Conservation (phyloP, 2,329 filamentous ascomycete genomes). For the Tolypocladium album region DNA sequence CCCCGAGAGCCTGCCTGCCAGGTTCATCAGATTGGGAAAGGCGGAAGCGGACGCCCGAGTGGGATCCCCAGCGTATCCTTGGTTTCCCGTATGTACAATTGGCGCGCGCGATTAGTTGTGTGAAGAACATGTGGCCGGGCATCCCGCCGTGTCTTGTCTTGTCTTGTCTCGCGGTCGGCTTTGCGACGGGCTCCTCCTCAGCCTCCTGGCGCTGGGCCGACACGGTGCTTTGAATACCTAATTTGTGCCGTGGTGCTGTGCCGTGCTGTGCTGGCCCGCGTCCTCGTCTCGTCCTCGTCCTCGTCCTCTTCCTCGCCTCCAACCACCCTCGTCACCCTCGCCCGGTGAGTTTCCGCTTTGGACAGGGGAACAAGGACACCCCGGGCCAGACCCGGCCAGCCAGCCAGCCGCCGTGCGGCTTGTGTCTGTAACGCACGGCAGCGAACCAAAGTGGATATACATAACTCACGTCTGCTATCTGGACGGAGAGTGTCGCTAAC, state of each 20-base stretch:
- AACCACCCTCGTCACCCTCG: neutral
- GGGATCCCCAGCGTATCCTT: neutral
- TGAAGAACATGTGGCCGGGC: neutral
- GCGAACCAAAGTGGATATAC: neutral
- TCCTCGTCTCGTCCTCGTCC: no score
- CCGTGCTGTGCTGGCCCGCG: neutral
- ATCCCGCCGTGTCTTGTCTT: slow-evolving; percentile 6
- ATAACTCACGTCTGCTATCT: neutral
- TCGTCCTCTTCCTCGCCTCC: neutral
- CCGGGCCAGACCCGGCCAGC: neutral
- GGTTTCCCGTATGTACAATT: neutral
- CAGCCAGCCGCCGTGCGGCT: slow-evolving; percentile 1
- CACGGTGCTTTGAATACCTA: neutral
- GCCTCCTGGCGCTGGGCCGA: neutral
- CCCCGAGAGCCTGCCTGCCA: neutral
- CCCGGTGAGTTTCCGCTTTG: slow-evolving; percentile 2
- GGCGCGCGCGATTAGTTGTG: neutral
- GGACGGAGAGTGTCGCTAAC: neutral
- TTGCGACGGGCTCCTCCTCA: neutral
- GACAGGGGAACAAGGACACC: neutral
- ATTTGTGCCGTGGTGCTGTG: neutral
- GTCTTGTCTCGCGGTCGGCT: neutral
- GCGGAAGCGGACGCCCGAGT: slow-evolving; percentile 1
- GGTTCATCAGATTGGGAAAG: slow-evolving; percentile 4
- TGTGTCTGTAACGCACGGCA: neutral